A percentile compares a stretch with the other conserved stretches of the same genome.
Evolutionary conservation across 352 stramenopile genomes (phyloP).

Genomic region (Halophytophthora batemanensis): DNA sequence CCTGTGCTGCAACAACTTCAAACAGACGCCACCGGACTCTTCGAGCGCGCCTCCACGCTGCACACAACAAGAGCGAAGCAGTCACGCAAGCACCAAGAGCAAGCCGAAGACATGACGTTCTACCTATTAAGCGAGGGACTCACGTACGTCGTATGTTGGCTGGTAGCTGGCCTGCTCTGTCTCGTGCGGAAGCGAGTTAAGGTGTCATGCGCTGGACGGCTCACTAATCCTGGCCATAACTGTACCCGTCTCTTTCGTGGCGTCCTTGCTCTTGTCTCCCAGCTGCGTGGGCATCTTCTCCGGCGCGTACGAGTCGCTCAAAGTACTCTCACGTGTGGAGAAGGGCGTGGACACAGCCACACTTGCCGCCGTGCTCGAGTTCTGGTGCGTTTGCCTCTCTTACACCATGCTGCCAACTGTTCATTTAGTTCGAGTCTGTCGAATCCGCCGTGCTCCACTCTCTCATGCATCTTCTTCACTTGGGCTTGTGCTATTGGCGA

Average conservation of each 20-base stretch:
- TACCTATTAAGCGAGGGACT: conserved; percentile 71
- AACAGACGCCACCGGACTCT: too few relatives aligned
- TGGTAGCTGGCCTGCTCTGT: background rate
- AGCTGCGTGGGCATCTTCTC: conserved; percentile 61
- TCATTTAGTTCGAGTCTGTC: background rate
- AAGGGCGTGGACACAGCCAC: conserved; percentile 51
- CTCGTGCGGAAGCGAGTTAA: background rate
- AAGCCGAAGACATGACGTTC: conserved; percentile 44
- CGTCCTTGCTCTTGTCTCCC: background rate
- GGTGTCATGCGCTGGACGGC: background rate
- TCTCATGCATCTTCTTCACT: background rate
- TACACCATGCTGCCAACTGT: background rate
- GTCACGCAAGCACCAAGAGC: background rate
- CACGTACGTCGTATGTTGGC: conserved; percentile 31
- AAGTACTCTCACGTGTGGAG: conserved; percentile 53
- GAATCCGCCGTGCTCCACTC: background rate
- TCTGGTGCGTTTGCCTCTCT: conserved; percentile 34
- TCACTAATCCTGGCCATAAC: background rate
- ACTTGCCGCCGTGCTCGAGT: conserved; percentile 53
- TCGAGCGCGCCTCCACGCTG: too few relatives aligned
- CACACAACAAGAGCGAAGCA: background rate
- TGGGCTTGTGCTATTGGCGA: background rate
- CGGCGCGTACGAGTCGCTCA: conserved; percentile 67
- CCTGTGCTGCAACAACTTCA: too few relatives aligned
- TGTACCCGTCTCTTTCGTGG: background rate